phyloP scores from a whole-genome alignment of 345 rosid species.

The Sonneratia alba region DNA sequence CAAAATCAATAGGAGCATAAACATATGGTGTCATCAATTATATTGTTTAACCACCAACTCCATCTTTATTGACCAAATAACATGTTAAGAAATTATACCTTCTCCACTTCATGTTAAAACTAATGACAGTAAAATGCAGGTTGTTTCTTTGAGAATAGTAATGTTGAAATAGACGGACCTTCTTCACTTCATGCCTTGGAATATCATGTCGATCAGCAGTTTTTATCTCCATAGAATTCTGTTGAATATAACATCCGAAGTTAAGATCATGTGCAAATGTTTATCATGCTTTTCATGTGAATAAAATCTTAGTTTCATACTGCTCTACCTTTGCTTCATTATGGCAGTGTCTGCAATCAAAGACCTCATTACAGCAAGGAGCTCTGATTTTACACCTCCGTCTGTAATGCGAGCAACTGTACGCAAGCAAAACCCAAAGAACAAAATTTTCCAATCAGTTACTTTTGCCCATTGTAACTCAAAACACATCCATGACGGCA shows the following conservation, averaged over 20 bases:
- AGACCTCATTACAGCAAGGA: constrained; percentile 76
- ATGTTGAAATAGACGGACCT: constrained; percentile 27
- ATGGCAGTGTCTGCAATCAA: constrained; percentile 88
- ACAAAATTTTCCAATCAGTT: background rate
- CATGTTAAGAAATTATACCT: background rate
- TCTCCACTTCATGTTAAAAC: constrained; percentile 34
- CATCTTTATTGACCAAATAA: background rate
- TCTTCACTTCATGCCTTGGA: constrained; percentile 66
- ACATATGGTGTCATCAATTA: background rate
- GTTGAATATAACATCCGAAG: background rate
- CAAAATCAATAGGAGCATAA: background rate
- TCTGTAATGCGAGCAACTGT: constrained; percentile 72
- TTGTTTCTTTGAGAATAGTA: background rate
- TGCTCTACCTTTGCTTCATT: constrained; percentile 63
- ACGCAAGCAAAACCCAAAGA: background rate
- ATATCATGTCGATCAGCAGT: constrained; percentile 53
- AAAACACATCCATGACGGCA: background rate
- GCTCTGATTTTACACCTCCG: constrained; percentile 80
- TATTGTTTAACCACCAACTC: background rate
- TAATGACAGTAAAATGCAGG: background rate
- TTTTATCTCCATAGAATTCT: constrained; percentile 53
- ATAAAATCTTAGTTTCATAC: background rate
- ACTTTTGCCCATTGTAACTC: background rate
- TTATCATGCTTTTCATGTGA: background rate
- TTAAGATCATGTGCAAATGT: background rate